These are phyloP conservation scores for Penicillium turbatum DNA, from an alignment of 495 filamentous ascomycete genomes.

Conservation along the genomic window DNA sequence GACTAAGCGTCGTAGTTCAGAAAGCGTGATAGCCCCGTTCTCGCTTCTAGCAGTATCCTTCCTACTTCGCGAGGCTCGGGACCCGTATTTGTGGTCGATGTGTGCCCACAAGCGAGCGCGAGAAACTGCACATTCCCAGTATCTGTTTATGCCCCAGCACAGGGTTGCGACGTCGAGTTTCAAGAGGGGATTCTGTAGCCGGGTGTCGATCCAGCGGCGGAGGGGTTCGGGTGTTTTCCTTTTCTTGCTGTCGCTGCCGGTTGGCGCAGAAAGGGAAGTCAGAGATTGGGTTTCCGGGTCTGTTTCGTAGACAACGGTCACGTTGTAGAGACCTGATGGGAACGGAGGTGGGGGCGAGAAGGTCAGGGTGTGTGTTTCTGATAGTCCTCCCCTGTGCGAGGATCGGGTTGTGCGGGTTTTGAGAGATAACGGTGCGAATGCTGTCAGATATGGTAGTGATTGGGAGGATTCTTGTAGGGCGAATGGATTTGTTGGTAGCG, in stretches of 20 bases:
- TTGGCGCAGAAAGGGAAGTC: conserved; percentile 29
- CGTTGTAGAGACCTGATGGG: conserved; percentile 31
- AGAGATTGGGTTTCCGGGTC: conserved; percentile 37
- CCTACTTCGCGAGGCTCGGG: background rate
- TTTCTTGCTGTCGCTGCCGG: conserved; percentile 18
- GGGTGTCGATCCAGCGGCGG: conserved; percentile 39
- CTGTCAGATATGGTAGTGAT: conserved; percentile 32
- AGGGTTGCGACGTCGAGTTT: conserved; percentile 41
- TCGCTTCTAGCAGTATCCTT: background rate
- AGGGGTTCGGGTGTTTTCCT: conserved; percentile 29
- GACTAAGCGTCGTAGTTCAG: conserved; percentile 30
- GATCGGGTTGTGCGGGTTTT: conserved; percentile 25
- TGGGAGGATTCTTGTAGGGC: conserved; percentile 30
- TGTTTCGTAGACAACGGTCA: conserved; percentile 38
- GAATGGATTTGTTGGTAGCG: conserved; percentile 35
- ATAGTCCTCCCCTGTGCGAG: conserved; percentile 10
- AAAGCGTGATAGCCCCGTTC: conserved; percentile 14
- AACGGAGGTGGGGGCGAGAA: conserved; percentile 39
- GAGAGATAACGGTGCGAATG: conserved; percentile 37
- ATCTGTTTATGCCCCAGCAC: conserved; percentile 42
- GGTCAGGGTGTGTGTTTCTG: conserved; percentile 37
- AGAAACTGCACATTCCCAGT: conserved; percentile 39
- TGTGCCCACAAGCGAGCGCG: conserved; percentile 39
- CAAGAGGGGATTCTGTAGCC: conserved; percentile 34
- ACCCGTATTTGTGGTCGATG: conserved; percentile 26